These are phyloP conservation scores for Zelonia costaricensis DNA, from an alignment of 208 protist species.

Conservation along the genomic window DNA sequence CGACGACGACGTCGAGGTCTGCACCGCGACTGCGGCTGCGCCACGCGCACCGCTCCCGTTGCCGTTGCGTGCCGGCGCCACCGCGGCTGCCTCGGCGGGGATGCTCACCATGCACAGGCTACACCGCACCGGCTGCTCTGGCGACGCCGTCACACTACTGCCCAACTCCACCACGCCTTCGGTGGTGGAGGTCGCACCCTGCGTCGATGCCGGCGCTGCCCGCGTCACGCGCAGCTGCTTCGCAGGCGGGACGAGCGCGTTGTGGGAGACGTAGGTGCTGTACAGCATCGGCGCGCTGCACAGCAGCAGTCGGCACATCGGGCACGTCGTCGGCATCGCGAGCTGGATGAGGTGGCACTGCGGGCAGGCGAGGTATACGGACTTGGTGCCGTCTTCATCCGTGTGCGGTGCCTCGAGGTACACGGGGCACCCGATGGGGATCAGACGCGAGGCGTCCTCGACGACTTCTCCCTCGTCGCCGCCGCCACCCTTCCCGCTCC, in stretches of 20 bases:
- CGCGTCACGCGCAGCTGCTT: slow-evolving; percentile 10
- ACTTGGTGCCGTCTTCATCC: neutral
- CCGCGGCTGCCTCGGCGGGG: neutral
- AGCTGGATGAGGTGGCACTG: slow-evolving; percentile 79
- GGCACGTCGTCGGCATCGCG: slow-evolving; percentile 70
- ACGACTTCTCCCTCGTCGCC: slow-evolving; percentile 5
- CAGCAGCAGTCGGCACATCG: slow-evolving; percentile 72
- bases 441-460: slow-evolving; percentile 23
- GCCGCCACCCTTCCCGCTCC: too few species aligned
- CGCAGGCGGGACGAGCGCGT: slow-evolving; percentile 51
- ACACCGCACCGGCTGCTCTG: slow-evolving; percentile 4
- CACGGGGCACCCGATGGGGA: slow-evolving; percentile 74
- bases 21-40: neutral
- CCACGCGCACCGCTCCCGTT: neutral
- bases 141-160: neutral
- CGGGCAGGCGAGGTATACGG: slow-evolving; percentile 62
- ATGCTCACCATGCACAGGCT: slow-evolving; percentile 18
- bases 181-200: neutral
- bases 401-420: slow-evolving; percentile 26
- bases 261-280: slow-evolving; percentile 60
- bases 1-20: neutral
- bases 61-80: neutral
- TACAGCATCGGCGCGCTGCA: slow-evolving; percentile 73
- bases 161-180: neutral
- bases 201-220: neutral